Conservation (phyloP, 352 stramenopile genomes). For the Globisporangium radiosum region DNA sequence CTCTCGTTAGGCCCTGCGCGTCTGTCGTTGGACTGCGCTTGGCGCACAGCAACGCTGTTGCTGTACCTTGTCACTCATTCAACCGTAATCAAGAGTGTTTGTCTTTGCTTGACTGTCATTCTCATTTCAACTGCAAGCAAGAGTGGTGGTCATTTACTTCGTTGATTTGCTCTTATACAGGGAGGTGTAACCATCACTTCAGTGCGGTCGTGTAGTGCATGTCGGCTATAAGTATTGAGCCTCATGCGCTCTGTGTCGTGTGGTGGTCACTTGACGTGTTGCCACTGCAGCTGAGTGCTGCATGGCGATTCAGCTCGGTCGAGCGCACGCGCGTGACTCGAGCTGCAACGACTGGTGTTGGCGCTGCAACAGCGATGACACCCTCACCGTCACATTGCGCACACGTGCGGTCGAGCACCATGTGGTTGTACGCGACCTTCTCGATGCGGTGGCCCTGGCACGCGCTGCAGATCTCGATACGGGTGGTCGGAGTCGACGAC, state of each 20-base stretch:
- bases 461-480: slow-evolving; percentile 36
- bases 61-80: no score
- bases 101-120: no score
- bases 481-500: background rate
- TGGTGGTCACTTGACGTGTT: no score
- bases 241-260: background rate
- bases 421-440: slow-evolving; percentile 39
- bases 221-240: background rate
- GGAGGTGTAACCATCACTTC: background rate
- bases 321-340: background rate
- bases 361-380: slow-evolving; percentile 18
- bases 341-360: slow-evolving; percentile 2
- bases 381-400: slow-evolving; percentile 48
- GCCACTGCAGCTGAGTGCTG: no score
- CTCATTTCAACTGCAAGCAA: no score
- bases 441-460: slow-evolving; percentile 57
- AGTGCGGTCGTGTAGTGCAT: background rate
- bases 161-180: no score
- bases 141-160: no score
- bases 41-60: no score
- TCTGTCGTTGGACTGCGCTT: no score
- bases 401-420: slow-evolving; percentile 55
- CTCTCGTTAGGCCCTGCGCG: no score
- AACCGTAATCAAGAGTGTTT: no score
- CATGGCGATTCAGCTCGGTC: no score